These are phyloP conservation scores for Biscutella laevigata DNA, from an alignment of 441 rosid genomes.

Conservation along the genomic window DNA sequence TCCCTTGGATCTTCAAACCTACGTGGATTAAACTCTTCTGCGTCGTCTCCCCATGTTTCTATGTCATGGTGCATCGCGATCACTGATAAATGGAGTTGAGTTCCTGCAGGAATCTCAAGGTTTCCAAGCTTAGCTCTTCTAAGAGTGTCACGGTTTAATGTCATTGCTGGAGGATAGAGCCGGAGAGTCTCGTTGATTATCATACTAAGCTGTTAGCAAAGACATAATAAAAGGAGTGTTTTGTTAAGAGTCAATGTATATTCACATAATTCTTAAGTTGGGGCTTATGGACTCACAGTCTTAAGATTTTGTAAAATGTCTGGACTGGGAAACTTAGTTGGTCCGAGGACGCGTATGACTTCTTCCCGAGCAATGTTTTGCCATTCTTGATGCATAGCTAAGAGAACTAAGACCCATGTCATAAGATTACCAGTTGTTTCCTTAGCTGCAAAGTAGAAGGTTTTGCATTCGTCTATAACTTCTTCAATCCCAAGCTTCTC, in stretches of 20 bases:
- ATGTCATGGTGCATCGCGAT: slow-evolving; percentile 47
- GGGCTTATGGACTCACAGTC: slow-evolving; percentile 35
- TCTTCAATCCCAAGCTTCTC: slow-evolving; percentile 55
- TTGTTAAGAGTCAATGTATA: neutral
- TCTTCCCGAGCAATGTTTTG: slow-evolving; percentile 67
- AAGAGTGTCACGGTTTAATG: slow-evolving; percentile 36
- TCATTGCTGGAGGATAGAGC: slow-evolving; percentile 58
- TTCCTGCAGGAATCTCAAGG: slow-evolving; percentile 49
- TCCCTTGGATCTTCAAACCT: slow-evolving; percentile 51
- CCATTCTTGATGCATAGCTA: slow-evolving; percentile 76
- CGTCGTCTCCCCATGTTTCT: slow-evolving; percentile 68
- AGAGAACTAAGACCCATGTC: slow-evolving; percentile 60
- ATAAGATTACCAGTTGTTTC: slow-evolving; percentile 60
- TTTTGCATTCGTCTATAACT: slow-evolving; percentile 77
- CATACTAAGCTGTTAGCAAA: slow-evolving; percentile 45
- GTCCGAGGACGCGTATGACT: slow-evolving; percentile 36
- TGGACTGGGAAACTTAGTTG: slow-evolving; percentile 25
- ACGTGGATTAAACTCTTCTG: slow-evolving; percentile 53
- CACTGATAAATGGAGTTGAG: slow-evolving; percentile 40
- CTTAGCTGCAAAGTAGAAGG: slow-evolving; percentile 75
- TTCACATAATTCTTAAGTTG: neutral
- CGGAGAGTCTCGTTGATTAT: slow-evolving; percentile 61
- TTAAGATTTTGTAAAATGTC: slow-evolving; percentile 50
- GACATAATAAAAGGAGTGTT: neutral
- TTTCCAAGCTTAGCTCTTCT: slow-evolving; percentile 40